phyloP scores from a whole-genome alignment of 2,329 filamentous ascomycete genomes.

The Colletotrichum viniferum region DNA sequence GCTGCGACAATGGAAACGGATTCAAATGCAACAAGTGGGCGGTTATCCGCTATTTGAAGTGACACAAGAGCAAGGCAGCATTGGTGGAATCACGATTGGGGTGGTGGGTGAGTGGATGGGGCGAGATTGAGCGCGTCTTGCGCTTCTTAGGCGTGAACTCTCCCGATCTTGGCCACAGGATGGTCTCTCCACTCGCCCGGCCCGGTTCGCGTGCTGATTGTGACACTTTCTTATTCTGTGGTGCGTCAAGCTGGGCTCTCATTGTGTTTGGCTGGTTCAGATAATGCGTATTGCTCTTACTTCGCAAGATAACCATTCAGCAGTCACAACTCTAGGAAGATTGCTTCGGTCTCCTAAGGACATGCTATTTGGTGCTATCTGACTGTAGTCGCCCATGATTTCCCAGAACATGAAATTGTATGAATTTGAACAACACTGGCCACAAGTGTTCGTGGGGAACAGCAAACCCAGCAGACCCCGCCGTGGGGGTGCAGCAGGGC shows the following conservation, averaged over 20 bases:
- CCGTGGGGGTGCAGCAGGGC: not conserved
- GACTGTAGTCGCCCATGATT: rapidly evolving
- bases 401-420: rapidly evolving
- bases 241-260: not conserved
- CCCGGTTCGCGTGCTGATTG: not conserved
- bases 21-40: not conserved
- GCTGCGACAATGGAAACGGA: not conserved
- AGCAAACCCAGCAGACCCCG: not conserved
- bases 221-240: not conserved
- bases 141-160: not conserved
- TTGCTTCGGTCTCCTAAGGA: not conserved
- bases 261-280: not conserved
- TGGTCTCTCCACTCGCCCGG: not conserved
- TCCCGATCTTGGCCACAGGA: not conserved
- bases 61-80: not conserved
- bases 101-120: not conserved
- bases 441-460: not conserved
- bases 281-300: not conserved
- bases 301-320: not conserved
- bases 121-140: not conserved
- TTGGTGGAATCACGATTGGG: not conserved
- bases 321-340: not conserved
- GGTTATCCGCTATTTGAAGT: not conserved
- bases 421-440: rapidly evolving
- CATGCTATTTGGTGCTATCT: not conserved